phyloP scores from a whole-genome alignment of 2,329 filamentous ascomycete genomes.

The Verticillium tricorpus region DNA sequence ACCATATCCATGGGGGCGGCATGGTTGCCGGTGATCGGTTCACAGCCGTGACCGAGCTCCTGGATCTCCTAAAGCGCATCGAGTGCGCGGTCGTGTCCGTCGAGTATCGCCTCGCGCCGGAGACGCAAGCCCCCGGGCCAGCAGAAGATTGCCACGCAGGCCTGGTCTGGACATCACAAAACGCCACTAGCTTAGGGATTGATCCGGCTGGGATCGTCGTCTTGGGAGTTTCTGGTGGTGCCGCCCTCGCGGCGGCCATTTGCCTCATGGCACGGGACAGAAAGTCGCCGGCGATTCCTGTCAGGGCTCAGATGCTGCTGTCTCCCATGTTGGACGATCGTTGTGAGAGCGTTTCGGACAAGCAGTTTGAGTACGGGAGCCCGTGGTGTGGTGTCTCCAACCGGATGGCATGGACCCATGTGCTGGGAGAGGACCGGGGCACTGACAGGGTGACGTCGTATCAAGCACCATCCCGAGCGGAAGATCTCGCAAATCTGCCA shows the following conservation, averaged over 20 bases:
- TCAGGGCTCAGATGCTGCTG: slow-evolving; percentile 16
- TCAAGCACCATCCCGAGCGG: slow-evolving; percentile 12
- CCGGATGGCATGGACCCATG: slow-evolving; percentile 12
- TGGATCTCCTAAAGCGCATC: slow-evolving; percentile 12
- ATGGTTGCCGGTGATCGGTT: slow-evolving; percentile 18
- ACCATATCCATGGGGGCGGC: slow-evolving; percentile 18
- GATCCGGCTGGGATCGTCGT: slow-evolving; percentile 13
- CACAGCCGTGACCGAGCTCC: slow-evolving; percentile 13
- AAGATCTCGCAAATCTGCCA: slow-evolving; percentile 13
- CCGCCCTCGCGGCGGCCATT: neutral
- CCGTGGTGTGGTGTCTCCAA: slow-evolving; percentile 13
- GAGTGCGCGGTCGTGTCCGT: slow-evolving; percentile 17
- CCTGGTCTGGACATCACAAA: slow-evolving; percentile 12
- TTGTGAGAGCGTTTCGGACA: slow-evolving; percentile 11
- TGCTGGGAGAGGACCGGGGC: slow-evolving; percentile 11
- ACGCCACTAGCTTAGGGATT: slow-evolving; percentile 11
- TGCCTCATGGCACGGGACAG: slow-evolving; percentile 14
- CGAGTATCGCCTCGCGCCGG: slow-evolving; percentile 21
- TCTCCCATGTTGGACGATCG: slow-evolving; percentile 18
- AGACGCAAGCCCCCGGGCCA: slow-evolving; percentile 15
- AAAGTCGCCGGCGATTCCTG: slow-evolving; percentile 5
- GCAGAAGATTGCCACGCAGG: slow-evolving; percentile 16
- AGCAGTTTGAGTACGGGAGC: slow-evolving; percentile 16
- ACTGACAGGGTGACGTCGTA: slow-evolving; percentile 9
- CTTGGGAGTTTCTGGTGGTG: slow-evolving; percentile 10